These are phyloP conservation scores for Fusarium caatingaense DNA, from an alignment of 2,329 filamentous ascomycete species.

Conservation along the genomic window DNA sequence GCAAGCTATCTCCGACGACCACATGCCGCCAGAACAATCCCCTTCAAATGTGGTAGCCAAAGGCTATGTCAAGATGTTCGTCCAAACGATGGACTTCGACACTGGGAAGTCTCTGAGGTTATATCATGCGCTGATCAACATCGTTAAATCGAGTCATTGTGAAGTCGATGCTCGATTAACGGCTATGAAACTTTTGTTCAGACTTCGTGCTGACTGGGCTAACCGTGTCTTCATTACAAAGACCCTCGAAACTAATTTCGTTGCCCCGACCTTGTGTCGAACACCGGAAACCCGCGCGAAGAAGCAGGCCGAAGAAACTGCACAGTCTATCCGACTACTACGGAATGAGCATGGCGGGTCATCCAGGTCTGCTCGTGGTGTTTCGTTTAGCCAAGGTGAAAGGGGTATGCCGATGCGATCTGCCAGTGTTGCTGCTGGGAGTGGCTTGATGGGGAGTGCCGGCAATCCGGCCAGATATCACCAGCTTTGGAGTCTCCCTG, in stretches of 20 bases:
- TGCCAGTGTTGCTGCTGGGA: slow-evolving; percentile 51
- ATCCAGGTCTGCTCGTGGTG: slow-evolving; percentile 59
- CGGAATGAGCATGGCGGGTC: slow-evolving; percentile 57
- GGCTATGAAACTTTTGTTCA: slow-evolving; percentile 82
- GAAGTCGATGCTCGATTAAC: slow-evolving; percentile 78
- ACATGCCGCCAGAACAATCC: slow-evolving; percentile 57
- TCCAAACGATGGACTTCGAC: slow-evolving; percentile 75
- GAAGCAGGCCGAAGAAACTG: slow-evolving; percentile 64
- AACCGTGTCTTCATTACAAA: slow-evolving; percentile 78
- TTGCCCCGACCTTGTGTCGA: slow-evolving; percentile 79
- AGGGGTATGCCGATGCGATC: slow-evolving; percentile 56
- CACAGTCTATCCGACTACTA: slow-evolving; percentile 57
- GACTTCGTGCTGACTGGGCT: slow-evolving; percentile 84
- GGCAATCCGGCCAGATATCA: slow-evolving; percentile 54
- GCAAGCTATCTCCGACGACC: slow-evolving; percentile 35
- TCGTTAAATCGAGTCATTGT: slow-evolving; percentile 69
- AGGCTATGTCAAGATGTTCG: slow-evolving; percentile 80
- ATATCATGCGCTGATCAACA: slow-evolving; percentile 72
- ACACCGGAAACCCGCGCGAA: slow-evolving; percentile 65
- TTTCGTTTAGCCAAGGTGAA: slow-evolving; percentile 65
- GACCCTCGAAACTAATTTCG: slow-evolving; percentile 76
- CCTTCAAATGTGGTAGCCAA: slow-evolving; percentile 77
- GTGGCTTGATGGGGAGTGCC: slow-evolving; percentile 49
- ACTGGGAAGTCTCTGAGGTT: slow-evolving; percentile 71
- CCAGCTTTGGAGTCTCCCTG: slow-evolving; percentile 69